phyloP scores from a whole-genome alignment of 805 yeast genomes.

The Ogataea dorogensis region DNA sequence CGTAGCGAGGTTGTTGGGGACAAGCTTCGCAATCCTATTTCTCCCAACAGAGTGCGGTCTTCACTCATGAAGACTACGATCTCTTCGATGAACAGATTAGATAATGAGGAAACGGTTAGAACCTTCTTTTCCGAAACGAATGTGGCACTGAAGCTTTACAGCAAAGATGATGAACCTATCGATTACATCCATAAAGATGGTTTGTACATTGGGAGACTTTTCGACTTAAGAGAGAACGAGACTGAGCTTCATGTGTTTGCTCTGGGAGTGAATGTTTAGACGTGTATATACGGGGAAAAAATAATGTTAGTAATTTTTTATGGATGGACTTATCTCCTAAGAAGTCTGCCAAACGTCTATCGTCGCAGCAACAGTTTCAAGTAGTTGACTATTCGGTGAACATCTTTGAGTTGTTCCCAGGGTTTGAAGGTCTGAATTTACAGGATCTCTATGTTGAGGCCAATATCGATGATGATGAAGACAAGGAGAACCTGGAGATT shows the following conservation, averaged over 20 bases:
- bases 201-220: slow-evolving; percentile 21
- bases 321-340: slow-evolving; percentile 4
- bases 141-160: slow-evolving; percentile 18
- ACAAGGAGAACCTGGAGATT: slow-evolving; percentile 14
- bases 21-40: slow-evolving; percentile 18
- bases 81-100: slow-evolving; percentile 13
- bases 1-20: slow-evolving; percentile 24
- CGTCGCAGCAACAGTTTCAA: slow-evolving; percentile 12
- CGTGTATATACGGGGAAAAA: slow-evolving; percentile 9
- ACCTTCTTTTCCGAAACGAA: slow-evolving; percentile 24
- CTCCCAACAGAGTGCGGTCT: slow-evolving; percentile 9
- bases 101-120: slow-evolving; percentile 13
- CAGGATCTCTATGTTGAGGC: slow-evolving; percentile 12
- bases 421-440: slow-evolving; percentile 8
- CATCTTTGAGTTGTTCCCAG: slow-evolving; percentile 15
- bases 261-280: slow-evolving; percentile 26
- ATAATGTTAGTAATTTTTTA: slow-evolving; percentile 1
- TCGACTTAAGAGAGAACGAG: slow-evolving; percentile 19
- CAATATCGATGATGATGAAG: slow-evolving; percentile 17
- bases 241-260: slow-evolving; percentile 17
- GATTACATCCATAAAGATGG: slow-evolving; percentile 23
- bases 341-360: neutral
- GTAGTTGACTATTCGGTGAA: slow-evolving; percentile 17
- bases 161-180: slow-evolving; percentile 15
- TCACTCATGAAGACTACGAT: slow-evolving; percentile 13